Conservation (phyloP, 768 basidiomycete genomes). For the Suillus variegatus region DNA sequence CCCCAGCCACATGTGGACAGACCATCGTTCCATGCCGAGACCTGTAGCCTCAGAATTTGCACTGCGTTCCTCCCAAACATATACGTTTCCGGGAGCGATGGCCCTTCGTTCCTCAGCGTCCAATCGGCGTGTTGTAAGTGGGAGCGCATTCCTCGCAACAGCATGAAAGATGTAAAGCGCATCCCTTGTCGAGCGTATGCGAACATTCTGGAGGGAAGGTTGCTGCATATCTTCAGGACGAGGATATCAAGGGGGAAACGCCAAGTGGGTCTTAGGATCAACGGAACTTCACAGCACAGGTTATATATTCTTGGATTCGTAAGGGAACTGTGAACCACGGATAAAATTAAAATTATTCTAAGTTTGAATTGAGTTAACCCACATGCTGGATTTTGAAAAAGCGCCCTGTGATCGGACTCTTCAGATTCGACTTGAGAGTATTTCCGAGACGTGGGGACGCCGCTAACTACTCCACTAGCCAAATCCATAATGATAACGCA, state of each 20-base stretch:
- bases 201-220: slow-evolving; percentile 74
- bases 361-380: slow-evolving; percentile 59
- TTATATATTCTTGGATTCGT: slow-evolving; percentile 39
- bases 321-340: slow-evolving; percentile 20
- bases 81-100: slow-evolving; percentile 76
- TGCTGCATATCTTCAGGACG: slow-evolving; percentile 56
- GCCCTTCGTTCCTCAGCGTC: slow-evolving; percentile 80
- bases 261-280: slow-evolving; percentile 34
- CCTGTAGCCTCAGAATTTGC: slow-evolving; percentile 82
- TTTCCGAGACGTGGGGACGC: slow-evolving; percentile 23
- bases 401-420: slow-evolving; percentile 24
- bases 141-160: slow-evolving; percentile 65
- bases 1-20: slow-evolving; percentile 16
- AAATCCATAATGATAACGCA: slow-evolving; percentile 1
- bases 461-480: slow-evolving; percentile 7
- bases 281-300: slow-evolving; percentile 23
- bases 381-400: slow-evolving; percentile 21
- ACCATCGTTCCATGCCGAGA: slow-evolving; percentile 87
- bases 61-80: slow-evolving; percentile 88
- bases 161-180: slow-evolving; percentile 82
- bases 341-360: slow-evolving; percentile 43
- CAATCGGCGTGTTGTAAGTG: slow-evolving; percentile 78
- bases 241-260: slow-evolving; percentile 17
- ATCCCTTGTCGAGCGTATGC: slow-evolving; percentile 77
- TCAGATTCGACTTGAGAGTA: slow-evolving; percentile 13